Evolutionary conservation across 2,329 filamentous ascomycete species (phyloP).

Genomic region (Phaeoacremonium minimum): DNA sequence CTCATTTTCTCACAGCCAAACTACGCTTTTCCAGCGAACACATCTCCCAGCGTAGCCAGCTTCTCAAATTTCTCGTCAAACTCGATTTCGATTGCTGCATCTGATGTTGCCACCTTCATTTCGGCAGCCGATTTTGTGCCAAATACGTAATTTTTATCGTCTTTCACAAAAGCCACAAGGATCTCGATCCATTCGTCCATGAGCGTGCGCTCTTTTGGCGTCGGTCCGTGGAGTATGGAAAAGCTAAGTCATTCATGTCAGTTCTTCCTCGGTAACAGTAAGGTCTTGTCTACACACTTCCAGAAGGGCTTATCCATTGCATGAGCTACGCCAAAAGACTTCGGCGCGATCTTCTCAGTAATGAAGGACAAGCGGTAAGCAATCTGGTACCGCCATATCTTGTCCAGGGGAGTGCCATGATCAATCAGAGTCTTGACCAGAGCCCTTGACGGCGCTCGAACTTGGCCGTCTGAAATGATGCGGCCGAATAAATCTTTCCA

Average conservation of each 20-base stretch:
- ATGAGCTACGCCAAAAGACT: conserved; percentile 26
- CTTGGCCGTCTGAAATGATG: conserved; percentile 34
- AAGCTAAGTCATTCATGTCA: conserved; percentile 17
- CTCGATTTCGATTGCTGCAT: conserved; percentile 24
- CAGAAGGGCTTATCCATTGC: conserved; percentile 37
- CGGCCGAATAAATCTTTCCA: conserved; percentile 32
- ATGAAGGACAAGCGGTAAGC: conserved; percentile 36
- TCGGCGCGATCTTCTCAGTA: conserved; percentile 28
- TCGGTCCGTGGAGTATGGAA: conserved; percentile 32
- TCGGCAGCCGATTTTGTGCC: conserved; percentile 27
- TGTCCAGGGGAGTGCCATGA: conserved; percentile 24
- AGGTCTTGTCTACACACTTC: conserved; percentile 33
- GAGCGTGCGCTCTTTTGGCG: conserved; percentile 20
- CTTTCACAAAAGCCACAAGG: conserved; percentile 30
- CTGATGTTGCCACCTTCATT: conserved; percentile 26
- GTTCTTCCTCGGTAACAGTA: not conserved
- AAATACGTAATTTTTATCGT: conserved; percentile 20
- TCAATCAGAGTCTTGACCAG: conserved; percentile 21
- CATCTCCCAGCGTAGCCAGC: conserved; percentile 19
- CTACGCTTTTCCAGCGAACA: no score
- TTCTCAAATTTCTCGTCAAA: conserved; percentile 28
- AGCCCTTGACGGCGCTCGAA: conserved; percentile 28
- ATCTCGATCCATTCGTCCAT: conserved; percentile 33
- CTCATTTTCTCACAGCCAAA: no score
- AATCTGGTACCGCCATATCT: conserved; percentile 37